These are phyloP conservation scores for Solanum okadae DNA, from an alignment of 257 asterid genomes.

Conservation along the genomic window DNA sequence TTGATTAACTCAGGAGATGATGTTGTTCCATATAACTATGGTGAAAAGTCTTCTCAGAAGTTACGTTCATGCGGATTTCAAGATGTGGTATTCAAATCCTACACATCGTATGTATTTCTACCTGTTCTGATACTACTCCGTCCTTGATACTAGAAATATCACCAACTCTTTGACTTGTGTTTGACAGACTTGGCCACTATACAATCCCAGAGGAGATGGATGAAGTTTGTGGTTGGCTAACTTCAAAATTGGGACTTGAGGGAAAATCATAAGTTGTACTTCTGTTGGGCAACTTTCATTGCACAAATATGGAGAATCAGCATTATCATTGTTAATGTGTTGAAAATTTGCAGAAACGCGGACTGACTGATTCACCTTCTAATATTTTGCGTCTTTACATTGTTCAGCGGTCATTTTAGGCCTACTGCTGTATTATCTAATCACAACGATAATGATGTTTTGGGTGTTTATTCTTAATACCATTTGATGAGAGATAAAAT, in stretches of 20 bases:
- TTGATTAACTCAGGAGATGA: slow-evolving; percentile 58
- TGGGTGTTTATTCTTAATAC: background rate
- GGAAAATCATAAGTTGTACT: slow-evolving; percentile 21
- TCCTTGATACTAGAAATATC: background rate
- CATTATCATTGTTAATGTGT: background rate
- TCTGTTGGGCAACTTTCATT: background rate
- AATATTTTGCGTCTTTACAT: background rate
- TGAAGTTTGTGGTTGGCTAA: slow-evolving; percentile 63
- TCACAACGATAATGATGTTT: background rate
- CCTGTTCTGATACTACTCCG: background rate
- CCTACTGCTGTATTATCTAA: background rate
- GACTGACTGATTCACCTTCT: background rate
- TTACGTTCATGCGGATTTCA: slow-evolving; percentile 49
- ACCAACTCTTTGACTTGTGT: background rate
- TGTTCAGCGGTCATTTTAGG: background rate
- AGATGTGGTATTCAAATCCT: slow-evolving; percentile 52
- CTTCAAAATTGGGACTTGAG: slow-evolving; percentile 55
- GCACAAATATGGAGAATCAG: background rate
- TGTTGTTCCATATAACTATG: slow-evolving; percentile 56
- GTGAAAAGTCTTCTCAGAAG: slow-evolving; percentile 53
- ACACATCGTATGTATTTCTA: slow-evolving; percentile 32
- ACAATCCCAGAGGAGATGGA: slow-evolving; percentile 80
- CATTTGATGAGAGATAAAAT: background rate
- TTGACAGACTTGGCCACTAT: slow-evolving; percentile 68
- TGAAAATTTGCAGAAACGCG: background rate